Conservation (phyloP, 2,329 filamentous ascomycete species). For the Bertia moriformis region DNA sequence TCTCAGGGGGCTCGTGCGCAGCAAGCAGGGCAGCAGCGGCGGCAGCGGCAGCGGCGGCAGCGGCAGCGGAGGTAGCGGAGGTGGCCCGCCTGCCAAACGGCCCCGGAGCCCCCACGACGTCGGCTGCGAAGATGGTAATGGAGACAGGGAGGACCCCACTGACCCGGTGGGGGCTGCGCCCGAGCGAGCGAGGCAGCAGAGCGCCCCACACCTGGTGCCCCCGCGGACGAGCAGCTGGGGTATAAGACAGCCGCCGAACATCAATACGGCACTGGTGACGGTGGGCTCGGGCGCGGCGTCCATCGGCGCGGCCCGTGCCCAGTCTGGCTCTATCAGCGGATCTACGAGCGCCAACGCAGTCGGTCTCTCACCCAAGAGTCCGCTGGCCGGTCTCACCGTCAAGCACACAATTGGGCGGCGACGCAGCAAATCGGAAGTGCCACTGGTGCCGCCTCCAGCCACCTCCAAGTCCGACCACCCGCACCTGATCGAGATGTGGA, state of each 20-base stretch:
- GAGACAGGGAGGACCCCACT: background rate
- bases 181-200: slow-evolving; percentile 17
- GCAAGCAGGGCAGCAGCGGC: slow-evolving; percentile 29
- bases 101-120: slow-evolving; percentile 13
- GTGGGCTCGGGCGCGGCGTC: slow-evolving; percentile 39
- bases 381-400: slow-evolving; percentile 26
- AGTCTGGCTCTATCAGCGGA: slow-evolving; percentile 25
- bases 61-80: slow-evolving; percentile 32
- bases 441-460: slow-evolving; percentile 21
- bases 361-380: slow-evolving; percentile 34
- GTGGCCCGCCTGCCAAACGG: slow-evolving; percentile 25
- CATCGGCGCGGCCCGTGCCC: slow-evolving; percentile 39
- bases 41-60: too few species aligned
- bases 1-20: slow-evolving; percentile 32
- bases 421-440: slow-evolving; percentile 38
- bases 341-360: slow-evolving; percentile 41
- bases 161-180: slow-evolving; percentile 14
- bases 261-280: slow-evolving; percentile 41
- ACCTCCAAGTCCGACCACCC: slow-evolving; percentile 21
- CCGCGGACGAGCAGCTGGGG: slow-evolving; percentile 35
- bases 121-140: too few species aligned
- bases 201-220: slow-evolving; percentile 24
- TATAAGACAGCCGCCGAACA: slow-evolving; percentile 34
- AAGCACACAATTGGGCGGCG: slow-evolving; percentile 34
- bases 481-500: slow-evolving; percentile 33